These are phyloP conservation scores for Zymoseptoria tritici DNA, from an alignment of 2,329 filamentous ascomycete species.

Conservation along the genomic window DNA sequence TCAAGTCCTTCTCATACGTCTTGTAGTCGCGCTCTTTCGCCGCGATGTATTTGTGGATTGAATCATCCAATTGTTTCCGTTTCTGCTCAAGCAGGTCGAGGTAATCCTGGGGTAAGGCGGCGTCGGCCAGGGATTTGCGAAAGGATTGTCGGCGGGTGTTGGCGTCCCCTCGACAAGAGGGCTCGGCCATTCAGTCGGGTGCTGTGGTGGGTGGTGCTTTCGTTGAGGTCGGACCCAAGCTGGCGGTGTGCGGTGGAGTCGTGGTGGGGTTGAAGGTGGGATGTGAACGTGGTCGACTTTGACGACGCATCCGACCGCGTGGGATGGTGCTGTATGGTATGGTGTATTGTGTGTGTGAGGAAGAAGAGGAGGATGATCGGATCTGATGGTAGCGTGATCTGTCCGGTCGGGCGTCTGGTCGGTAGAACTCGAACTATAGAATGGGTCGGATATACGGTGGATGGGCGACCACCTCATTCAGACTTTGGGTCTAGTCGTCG, in stretches of 20 bases:
- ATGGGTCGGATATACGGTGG: too few relatives aligned
- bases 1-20: conserved; percentile 29
- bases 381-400: neutral
- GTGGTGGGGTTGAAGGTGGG: neutral
- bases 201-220: conserved; percentile 1
- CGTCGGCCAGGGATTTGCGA: conserved; percentile 15
- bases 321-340: neutral
- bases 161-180: conserved; percentile 9
- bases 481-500: too few relatives aligned
- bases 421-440: too few relatives aligned
- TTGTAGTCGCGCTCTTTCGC: conserved; percentile 33
- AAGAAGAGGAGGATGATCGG: neutral
- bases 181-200: conserved; percentile 15
- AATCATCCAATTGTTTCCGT: conserved; percentile 31
- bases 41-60: conserved; percentile 33
- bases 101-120: conserved; percentile 24
- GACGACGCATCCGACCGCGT: neutral
- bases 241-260: neutral
- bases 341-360: neutral
- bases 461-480: neutral
- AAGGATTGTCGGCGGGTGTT: conserved; percentile 15
- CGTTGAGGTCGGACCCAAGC: neutral
- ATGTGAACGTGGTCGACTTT: neutral
- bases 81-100: conserved; percentile 30
- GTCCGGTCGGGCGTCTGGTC: too few relatives aligned